Evolutionary conservation across 2,329 filamentous ascomycete genomes (phyloP).

Genomic region (Aspergillus ruber): DNA sequence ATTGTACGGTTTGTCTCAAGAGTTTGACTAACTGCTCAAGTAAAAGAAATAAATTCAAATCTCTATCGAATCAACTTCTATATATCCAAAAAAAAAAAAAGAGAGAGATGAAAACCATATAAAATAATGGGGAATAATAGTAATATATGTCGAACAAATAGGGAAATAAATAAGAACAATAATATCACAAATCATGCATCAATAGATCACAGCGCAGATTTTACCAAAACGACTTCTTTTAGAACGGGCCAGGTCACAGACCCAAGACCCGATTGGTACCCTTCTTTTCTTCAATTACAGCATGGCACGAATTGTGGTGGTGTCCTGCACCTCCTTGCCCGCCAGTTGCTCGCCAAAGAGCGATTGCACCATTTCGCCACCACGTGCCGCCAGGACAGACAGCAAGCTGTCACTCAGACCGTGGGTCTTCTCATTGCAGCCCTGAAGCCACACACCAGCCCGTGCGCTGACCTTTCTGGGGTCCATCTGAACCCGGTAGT

Average conservation of each 20-base stretch:
- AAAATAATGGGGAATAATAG: not conserved
- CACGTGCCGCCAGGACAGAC: conserved; percentile 68
- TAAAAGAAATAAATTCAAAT: not conserved
- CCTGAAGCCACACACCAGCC: conserved; percentile 85
- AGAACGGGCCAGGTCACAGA: not conserved
- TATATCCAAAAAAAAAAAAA: not conserved
- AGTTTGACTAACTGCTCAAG: too few relatives aligned
- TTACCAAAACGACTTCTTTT: not conserved
- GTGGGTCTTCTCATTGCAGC: conserved; percentile 87
- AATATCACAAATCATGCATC: not conserved
- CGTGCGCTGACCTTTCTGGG: conserved; percentile 61
- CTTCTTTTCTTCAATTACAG: conserved; percentile 11
- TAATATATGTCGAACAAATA: not conserved
- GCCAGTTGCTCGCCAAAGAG: conserved; percentile 54
- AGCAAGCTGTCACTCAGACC: conserved; percentile 78
- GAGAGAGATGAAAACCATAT: not conserved
- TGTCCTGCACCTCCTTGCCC: conserved; percentile 25
- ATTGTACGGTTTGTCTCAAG: too few relatives aligned
- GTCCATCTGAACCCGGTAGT: conserved; percentile 72
- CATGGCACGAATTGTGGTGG: conserved; percentile 27
- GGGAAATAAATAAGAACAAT: not conserved
- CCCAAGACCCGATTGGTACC: not conserved
- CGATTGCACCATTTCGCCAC: conserved; percentile 69
- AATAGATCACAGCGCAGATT: not conserved
- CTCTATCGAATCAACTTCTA: not conserved